These are phyloP conservation scores for Phialocephala sp. DNA, from an alignment of 2,329 filamentous ascomycete species.

Conservation along the genomic window DNA sequence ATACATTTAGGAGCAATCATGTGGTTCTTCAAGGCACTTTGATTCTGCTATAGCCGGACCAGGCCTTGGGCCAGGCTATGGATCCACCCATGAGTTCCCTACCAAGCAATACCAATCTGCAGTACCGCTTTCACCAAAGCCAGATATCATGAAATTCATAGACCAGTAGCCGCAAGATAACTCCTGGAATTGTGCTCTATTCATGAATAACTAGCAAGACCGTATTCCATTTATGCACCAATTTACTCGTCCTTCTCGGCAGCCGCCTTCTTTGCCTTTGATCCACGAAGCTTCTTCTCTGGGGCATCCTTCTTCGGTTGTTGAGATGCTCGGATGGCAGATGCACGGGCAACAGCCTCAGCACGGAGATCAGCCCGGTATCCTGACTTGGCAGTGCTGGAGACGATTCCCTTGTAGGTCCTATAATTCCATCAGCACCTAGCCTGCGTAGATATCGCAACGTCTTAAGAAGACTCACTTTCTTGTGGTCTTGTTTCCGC, in stretches of 20 bases:
- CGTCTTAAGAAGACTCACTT: slow-evolving; percentile 65
- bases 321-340: slow-evolving; percentile 82
- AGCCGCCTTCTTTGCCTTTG: slow-evolving; percentile 76
- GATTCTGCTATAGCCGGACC: slow-evolving; percentile 20
- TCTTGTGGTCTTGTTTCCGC: slow-evolving; percentile 74
- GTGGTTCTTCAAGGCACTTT: slow-evolving; percentile 19
- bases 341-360: slow-evolving; percentile 83
- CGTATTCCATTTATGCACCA: slow-evolving; percentile 26
- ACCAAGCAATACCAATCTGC: slow-evolving; percentile 14
- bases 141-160: slow-evolving; percentile 26
- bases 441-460: background rate
- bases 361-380: slow-evolving; percentile 84
- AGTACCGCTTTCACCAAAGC: slow-evolving; percentile 20
- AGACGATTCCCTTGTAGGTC: slow-evolving; percentile 89
- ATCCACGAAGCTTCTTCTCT: slow-evolving; percentile 77
- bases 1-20: slow-evolving; percentile 19
- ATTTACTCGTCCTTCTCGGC: slow-evolving; percentile 53
- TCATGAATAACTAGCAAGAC: slow-evolving; percentile 36
- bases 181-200: slow-evolving; percentile 36
- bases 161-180: slow-evolving; percentile 30
- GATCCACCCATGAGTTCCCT: slow-evolving; percentile 18
- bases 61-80: slow-evolving; percentile 9
- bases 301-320: slow-evolving; percentile 76
- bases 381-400: slow-evolving; percentile 78
- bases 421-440: slow-evolving; percentile 50